Conservation (phyloP, 2,329 filamentous ascomycete species). For the Aspergillus costaricaensis region DNA sequence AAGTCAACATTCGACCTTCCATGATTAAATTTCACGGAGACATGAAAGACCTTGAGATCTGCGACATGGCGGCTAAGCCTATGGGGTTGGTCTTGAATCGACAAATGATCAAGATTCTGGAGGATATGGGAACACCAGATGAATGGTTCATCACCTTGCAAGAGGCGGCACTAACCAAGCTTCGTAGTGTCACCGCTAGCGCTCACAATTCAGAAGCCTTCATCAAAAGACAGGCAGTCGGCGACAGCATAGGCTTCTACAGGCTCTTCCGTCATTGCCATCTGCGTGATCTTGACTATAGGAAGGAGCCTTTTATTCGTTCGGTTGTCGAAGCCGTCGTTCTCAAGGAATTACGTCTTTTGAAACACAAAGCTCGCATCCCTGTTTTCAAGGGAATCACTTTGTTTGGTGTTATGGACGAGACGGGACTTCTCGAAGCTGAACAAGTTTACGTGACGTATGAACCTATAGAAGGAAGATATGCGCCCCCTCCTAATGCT, state of each 20-base stretch:
- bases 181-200: constrained; percentile 62
- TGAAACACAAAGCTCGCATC: constrained; percentile 80
- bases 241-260: constrained; percentile 61
- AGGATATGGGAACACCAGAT: constrained; percentile 67
- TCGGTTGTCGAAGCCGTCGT: constrained; percentile 69
- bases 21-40: constrained; percentile 82
- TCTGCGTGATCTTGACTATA: constrained; percentile 64
- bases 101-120: constrained; percentile 81
- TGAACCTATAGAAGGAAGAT: constrained; percentile 12
- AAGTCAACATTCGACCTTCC: constrained; percentile 66
- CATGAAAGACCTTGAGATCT: constrained; percentile 21
- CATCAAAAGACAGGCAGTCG: constrained; percentile 63
- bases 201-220: constrained; percentile 67
- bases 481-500: constrained; percentile 18
- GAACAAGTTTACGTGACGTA: constrained; percentile 51
- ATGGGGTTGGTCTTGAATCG: constrained; percentile 73
- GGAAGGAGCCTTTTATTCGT: constrained; percentile 68
- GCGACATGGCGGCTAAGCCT: constrained; percentile 64
- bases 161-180: constrained; percentile 58
- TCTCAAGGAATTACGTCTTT: constrained; percentile 67
- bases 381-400: constrained; percentile 70
- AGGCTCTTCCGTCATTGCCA: constrained; percentile 61
- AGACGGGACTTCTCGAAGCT: constrained; percentile 68
- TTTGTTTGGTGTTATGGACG: constrained; percentile 81
- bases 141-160: constrained; percentile 67